Evolutionary conservation across 192 early-diverging fungal genomes (phyloP).

Genomic region (Tieghemiomyces parasiticus): DNA sequence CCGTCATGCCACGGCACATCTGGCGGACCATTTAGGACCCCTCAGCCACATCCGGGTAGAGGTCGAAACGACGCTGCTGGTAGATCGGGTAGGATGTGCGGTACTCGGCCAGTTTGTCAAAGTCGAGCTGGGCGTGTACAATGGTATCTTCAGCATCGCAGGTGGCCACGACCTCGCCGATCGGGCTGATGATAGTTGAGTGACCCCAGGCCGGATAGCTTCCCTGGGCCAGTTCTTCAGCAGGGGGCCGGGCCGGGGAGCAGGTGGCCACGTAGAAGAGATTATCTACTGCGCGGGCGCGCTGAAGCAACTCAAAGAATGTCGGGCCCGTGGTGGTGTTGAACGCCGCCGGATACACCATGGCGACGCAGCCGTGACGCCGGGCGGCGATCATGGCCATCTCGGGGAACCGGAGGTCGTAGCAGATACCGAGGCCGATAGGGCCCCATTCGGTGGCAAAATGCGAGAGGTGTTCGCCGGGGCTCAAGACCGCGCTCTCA

Average conservation of each 20-base stretch:
- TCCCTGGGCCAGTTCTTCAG: slow-evolving; percentile 33
- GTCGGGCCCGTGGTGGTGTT: slow-evolving; percentile 91
- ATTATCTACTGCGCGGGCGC: slow-evolving; percentile 84
- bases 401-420: slow-evolving; percentile 95
- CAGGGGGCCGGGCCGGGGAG: slow-evolving; percentile 62
- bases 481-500: slow-evolving; percentile 67
- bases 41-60: slow-evolving; percentile 61
- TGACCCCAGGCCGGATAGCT: slow-evolving; percentile 89
- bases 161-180: slow-evolving; percentile 53
- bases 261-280: slow-evolving; percentile 88
- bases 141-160: slow-evolving; percentile 62
- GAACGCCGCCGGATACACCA: slow-evolving; percentile 97
- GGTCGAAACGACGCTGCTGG: slow-evolving; percentile 73
- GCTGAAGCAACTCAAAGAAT: slow-evolving; percentile 84
- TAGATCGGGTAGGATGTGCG: slow-evolving; percentile 62
- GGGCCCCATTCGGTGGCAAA: slow-evolving; percentile 70
- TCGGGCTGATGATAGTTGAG: slow-evolving; percentile 78
- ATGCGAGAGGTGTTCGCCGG: slow-evolving; percentile 62
- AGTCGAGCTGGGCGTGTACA: slow-evolving; percentile 63
- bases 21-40: not conserved
- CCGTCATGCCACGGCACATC: too few relatives aligned
- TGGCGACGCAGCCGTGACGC: slow-evolving; percentile 66
- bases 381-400: slow-evolving; percentile 86
- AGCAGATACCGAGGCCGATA: slow-evolving; percentile 91
- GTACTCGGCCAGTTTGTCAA: slow-evolving; percentile 36